Conservation (phyloP, 2,329 filamentous ascomycete genomes). For the Ceratocystis eucalypticola region DNA sequence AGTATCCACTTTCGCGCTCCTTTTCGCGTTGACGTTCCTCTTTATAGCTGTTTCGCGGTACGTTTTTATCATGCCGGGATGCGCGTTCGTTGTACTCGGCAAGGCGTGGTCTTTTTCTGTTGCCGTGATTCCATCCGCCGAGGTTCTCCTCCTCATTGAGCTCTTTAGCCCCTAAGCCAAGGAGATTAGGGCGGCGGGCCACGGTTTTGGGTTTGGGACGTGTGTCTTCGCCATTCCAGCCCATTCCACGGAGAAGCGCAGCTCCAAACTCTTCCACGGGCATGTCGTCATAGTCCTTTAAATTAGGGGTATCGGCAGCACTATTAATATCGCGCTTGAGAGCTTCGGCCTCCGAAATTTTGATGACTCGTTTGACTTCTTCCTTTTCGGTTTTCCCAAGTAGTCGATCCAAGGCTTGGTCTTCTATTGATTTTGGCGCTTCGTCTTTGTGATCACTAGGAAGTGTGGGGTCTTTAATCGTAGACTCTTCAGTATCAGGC, state of each 20-base stretch:
- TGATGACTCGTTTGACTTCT: constrained; percentile 39
- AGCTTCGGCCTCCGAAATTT: constrained; percentile 48
- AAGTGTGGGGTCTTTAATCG: background rate
- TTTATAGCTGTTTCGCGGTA: constrained; percentile 35
- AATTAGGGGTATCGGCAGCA: constrained; percentile 60
- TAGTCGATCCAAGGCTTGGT: constrained; percentile 52
- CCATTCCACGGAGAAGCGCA: constrained; percentile 81
- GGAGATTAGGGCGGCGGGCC: constrained; percentile 60
- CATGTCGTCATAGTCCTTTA: constrained; percentile 76
- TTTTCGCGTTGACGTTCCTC: constrained; percentile 33
- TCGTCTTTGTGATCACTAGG: constrained; percentile 8
- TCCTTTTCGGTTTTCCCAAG: constrained; percentile 36
- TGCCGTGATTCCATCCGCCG: constrained; percentile 65
- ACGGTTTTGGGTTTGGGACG: constrained; percentile 45
- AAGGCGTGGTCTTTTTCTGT: constrained; percentile 35
- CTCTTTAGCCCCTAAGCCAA: constrained; percentile 82
- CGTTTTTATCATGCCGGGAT: constrained; percentile 27
- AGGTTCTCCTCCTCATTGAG: constrained; percentile 58
- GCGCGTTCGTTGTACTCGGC: constrained; percentile 35
- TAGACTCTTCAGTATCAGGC: background rate
- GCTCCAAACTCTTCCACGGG: constrained; percentile 93
- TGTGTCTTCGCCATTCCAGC: constrained; percentile 64
- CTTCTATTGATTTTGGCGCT: constrained; percentile 27
- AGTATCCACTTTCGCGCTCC: constrained; percentile 25
- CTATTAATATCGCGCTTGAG: constrained; percentile 56